Evolutionary conservation across 768 basidiomycete genomes (phyloP), one percentile per base, ranked within the genome.

Genomic region (Tulasnella sp.): DNA sequence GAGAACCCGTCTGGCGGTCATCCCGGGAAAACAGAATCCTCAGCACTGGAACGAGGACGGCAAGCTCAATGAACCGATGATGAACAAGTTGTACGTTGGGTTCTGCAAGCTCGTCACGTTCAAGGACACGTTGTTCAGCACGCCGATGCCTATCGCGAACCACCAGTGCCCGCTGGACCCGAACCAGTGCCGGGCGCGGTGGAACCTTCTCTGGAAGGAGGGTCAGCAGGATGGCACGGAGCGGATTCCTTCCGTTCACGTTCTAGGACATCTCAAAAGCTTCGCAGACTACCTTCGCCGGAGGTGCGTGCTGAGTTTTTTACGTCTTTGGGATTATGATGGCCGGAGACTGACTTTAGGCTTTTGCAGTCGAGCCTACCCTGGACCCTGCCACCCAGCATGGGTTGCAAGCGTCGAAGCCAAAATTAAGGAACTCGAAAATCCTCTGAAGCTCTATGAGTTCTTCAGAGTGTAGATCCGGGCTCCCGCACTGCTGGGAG

Each of bases 71-170:
- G 78, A 79, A 5, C 42, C 78, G n/a, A 46, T 72, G 71, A 42
- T 79, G 42, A 38, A 46, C 10, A 79, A 74, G 71, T 68, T 79
- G 18, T 79, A 79, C 56, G 46, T 79, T 31, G 78, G 78, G 73
- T 73, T 79, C 71, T 79, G 78, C 73, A 79, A 72, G 73, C 78
- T 79, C 44, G 78, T 73, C 44, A 73, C 78, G 27, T 79, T 72
- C 71, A 79, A 79, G 36, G 78, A 79, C 56, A 40, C 44, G 39
- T 42, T 79, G 34, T 79, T 79, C 71, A 58, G 40, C 71, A 40
- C 71, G 21, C 78, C 68, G 40, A 71, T 79, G 71, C 68, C 78
- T 36, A 79, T 79, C 73, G 48, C 44, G 18, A 31, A 44, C 44
- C 78, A 79, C 42, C 38, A 79, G 34, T 79, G 78, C 46, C 71